Evolutionary conservation across 108 stramenopile genomes (phyloP).

Genomic region (Mediolabrus comicus): DNA sequence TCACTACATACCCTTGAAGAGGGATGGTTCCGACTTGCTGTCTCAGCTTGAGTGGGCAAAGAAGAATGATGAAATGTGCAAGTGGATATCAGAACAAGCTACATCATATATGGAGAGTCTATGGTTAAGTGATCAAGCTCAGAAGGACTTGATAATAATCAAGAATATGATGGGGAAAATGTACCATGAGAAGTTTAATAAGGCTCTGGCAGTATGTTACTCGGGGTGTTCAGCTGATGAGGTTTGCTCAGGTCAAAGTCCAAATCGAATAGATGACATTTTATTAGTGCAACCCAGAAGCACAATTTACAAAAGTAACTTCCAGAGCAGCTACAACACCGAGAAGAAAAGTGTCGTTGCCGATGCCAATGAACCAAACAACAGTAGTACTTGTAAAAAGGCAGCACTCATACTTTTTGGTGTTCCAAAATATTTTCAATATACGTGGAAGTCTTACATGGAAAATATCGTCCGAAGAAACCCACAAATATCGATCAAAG

Average conservation of each 20-base stretch:
- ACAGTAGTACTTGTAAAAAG: no score
- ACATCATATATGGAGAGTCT: slow-evolving; percentile 68
- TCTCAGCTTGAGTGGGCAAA: slow-evolving; percentile 69
- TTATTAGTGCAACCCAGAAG: no score
- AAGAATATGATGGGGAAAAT: background rate
- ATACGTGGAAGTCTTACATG: background rate
- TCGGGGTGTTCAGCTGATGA: background rate
- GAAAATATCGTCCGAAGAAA: background rate
- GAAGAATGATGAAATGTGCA: slow-evolving; percentile 63
- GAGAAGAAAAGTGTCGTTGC: no score
- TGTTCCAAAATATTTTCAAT: background rate
- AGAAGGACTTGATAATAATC: background rate
- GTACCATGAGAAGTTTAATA: background rate
- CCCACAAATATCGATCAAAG: background rate
- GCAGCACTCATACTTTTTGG: background rate
- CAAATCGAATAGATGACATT: no score
- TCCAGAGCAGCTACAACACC: no score
- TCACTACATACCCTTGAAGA: slow-evolving; percentile 74
- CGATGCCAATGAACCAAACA: no score
- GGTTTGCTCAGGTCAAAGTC: no score
- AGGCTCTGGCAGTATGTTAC: background rate
- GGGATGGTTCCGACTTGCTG: slow-evolving; percentile 51
- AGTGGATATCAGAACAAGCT: slow-evolving; percentile 63
- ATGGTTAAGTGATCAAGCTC: background rate
- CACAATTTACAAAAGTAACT: no score